Base-by-base conservation (phyloP, 257 asterid species). In the Petrea volubilis region DNA sequence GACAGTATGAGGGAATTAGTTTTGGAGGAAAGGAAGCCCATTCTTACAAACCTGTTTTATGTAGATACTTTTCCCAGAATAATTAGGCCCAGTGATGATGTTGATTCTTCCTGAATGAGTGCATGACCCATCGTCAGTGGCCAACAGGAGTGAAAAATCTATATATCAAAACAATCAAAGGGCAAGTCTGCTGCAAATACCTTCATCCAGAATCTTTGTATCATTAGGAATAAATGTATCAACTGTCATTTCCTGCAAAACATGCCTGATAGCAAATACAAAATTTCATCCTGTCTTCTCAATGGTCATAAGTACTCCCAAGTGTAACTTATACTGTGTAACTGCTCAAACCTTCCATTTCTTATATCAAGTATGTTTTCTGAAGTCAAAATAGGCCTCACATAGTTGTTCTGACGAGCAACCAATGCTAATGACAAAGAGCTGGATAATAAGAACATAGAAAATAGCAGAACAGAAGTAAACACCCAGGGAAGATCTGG, bases 371-470 rank as follows among this genome's bases (percentile, higher is more conserved):
- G 87, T 72, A 88, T 61, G 75, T 80, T 87, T 79, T 95, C 95
- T 71, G 91, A 76, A 73, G 96, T 88, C 88, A 95, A 87, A 80
- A 87, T 76, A 65, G 99, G 99, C 82, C 99, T 88, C 68, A 76
- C 91, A 66, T 91, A 92, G 82, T 95, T 95, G 91, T 95, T 90
- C 79, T 94, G 99, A 65, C 83, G 96, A 74, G 99, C 98, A 83
- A 94, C 92, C 81, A 91, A 83, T 65, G 98, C 96, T 64, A 94
- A 78, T 29, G 99, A 85, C 81, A 92, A 77, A 63, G 70, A 67
- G 84, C 99, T 91, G 60, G 69, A 77, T 25, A 36, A 77, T 46
- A 81, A 63, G 58, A 44, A 76, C 60, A 65, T 28, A 17, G 62
- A 21, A 49, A 55, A 58, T 28, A 51, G 50, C 20, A 72, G 64